Evolutionary conservation across 352 stramenopile species (phyloP).

Genomic region (Pythium aristosporum): DNA sequence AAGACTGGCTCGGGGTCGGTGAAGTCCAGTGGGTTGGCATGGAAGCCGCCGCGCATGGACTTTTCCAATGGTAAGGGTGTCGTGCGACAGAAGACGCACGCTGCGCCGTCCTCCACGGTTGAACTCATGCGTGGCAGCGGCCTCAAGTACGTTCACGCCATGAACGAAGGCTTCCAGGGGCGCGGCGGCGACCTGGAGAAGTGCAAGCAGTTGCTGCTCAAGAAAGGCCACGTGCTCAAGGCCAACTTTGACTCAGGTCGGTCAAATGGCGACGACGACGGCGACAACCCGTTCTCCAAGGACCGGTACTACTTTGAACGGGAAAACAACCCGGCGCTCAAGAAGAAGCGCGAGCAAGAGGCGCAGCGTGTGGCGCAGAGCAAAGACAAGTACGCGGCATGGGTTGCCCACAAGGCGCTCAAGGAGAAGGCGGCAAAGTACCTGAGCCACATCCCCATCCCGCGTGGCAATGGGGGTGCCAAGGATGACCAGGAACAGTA

Average conservation of each 20-base stretch:
- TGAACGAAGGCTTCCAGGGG: conserved; percentile 85
- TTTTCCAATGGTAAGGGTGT: conserved; percentile 69
- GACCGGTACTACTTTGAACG: conserved; percentile 77
- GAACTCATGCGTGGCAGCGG: conserved; percentile 75
- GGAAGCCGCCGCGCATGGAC: conserved; percentile 62
- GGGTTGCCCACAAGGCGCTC: conserved; percentile 78
- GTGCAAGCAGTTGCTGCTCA: conserved; percentile 66
- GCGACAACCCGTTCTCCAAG: conserved; percentile 58
- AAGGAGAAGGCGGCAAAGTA: conserved; percentile 76
- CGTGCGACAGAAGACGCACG: conserved; percentile 53
- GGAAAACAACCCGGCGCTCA: conserved; percentile 54
- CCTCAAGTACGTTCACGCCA: conserved; percentile 83
- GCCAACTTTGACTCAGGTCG: conserved; percentile 56
- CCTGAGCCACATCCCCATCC: conserved; percentile 63
- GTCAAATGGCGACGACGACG: conserved; percentile 31
- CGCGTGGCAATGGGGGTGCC: conserved; percentile 17
- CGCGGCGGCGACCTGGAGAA: conserved; percentile 83
- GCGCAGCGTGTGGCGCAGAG: conserved; percentile 55
- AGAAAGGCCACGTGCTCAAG: conserved; percentile 72
- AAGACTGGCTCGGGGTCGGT: too few species aligned
- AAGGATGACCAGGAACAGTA: conserved; percentile 27
- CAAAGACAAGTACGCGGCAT: conserved; percentile 71
- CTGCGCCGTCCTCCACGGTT: conserved; percentile 65
- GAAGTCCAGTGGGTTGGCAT: conserved; percentile 18
- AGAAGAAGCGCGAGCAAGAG: conserved; percentile 46